Evolutionary conservation across 768 basidiomycete genomes (phyloP).

Genomic region (Boletus pseudopeckii): DNA sequence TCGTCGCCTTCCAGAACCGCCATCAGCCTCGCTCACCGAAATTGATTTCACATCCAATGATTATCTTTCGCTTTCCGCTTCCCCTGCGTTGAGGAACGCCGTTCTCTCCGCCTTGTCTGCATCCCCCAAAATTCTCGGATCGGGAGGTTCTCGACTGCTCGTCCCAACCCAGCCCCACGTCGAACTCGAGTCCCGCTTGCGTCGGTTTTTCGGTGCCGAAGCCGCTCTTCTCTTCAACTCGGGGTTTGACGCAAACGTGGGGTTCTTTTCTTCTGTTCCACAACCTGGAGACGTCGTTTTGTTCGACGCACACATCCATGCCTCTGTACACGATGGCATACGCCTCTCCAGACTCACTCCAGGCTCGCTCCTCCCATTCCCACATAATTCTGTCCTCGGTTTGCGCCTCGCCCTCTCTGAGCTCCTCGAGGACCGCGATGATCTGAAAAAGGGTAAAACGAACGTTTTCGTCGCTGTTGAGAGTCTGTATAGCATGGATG

Average conservation of each 20-base stretch:
- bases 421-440: slow-evolving; percentile 38
- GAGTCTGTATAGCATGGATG: slow-evolving; percentile 94
- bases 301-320: slow-evolving; percentile 87
- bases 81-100: slow-evolving; percentile 47
- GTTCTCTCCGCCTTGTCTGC: slow-evolving; percentile 54
- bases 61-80: slow-evolving; percentile 79
- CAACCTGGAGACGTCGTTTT: slow-evolving; percentile 74
- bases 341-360: slow-evolving; percentile 51
- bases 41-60: slow-evolving; percentile 87
- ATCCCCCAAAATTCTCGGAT: slow-evolving; percentile 69
- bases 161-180: slow-evolving; percentile 58
- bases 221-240: slow-evolving; percentile 86
- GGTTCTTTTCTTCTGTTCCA: slow-evolving; percentile 79
- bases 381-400: slow-evolving; percentile 64
- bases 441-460: slow-evolving; percentile 36
- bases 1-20: slow-evolving; percentile 62
- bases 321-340: slow-evolving; percentile 88
- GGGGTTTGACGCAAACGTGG: slow-evolving; percentile 90
- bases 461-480: slow-evolving; percentile 84
- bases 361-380: slow-evolving; percentile 47
- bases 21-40: slow-evolving; percentile 33
- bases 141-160: slow-evolving; percentile 83
- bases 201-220: slow-evolving; percentile 56
- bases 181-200: slow-evolving; percentile 67
- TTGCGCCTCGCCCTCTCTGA: slow-evolving; percentile 44